Base-by-base conservation (phyloP, 2,329 filamentous ascomycete genomes). In the Phialophora expanda region DNA sequence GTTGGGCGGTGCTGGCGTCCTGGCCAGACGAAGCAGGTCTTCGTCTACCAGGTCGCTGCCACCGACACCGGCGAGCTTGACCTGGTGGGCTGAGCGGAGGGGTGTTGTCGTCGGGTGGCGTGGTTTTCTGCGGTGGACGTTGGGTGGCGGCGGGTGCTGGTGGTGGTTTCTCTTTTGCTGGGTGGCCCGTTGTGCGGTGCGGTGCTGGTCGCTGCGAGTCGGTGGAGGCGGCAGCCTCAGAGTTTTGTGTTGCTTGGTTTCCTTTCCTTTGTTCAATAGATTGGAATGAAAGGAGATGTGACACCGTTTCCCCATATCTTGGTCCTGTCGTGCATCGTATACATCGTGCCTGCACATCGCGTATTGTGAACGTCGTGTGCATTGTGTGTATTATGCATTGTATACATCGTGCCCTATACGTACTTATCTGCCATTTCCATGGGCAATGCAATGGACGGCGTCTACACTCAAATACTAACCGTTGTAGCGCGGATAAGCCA, bases 1-100 rank as follows among this genome's bases (percentile, higher is more conserved):
- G 85, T 89, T 22, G 88, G 88, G 1, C 83, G 88, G 44, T 81
- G 82, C 8, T 80, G 83, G 5, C 81, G 88, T 1, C 86, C 84
- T 63, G 85, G 86, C 0, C 88, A 90, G 72, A 75, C 76, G 44
- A 85, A 83, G 70, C 73, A 74, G 1, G 87, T 90, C 1, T 79
- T 86, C 61, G 81, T 89, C 17, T 88, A 88, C 72, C 83, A 83
- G 57, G 73, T 84, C 53, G 55, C 58, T 14, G 66, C 54, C 41
- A 44, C 26, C 50, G 34, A 22, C 26, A 63, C 62, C 54, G 41
- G 59, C 30, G 63, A 65, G 56, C 44, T 38, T 24, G 55, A 20
- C 20, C 55, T 51, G 64, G 64, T 64, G 66, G 26, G 34, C n/a
- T 46, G 55, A 64, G 60, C 48, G 69, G 51, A 56, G 57, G 32